Base-by-base conservation (phyloP, 768 basidiomycete genomes). In the Trametes coccinea region DNA sequence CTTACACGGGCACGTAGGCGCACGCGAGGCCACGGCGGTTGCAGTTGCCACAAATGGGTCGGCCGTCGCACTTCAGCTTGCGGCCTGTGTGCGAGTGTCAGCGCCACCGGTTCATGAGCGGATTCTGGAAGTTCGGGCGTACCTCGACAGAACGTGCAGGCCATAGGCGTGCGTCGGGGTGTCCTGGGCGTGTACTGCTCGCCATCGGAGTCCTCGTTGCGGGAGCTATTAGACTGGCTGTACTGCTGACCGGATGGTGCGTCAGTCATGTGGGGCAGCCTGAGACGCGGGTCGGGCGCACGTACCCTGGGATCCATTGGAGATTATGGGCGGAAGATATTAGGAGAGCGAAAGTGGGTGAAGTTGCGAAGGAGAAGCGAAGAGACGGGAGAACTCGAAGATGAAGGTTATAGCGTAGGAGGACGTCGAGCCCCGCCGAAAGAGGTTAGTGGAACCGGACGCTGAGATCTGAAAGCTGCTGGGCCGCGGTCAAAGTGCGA, bases 61-160 rank as follows among this genome's bases (percentile, higher is more conserved):
- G 80, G 53, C 89, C 89, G 66, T 89, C 87, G 69, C 89, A 90
- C 73, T 89, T 90, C 56, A 90, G 71, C 72, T 89, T 89, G 61
- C 88, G 79, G 5, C 84, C 88, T 89, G n/a, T 11, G 16, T 13
- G 14, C 4, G 11, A 10, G 11, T 5, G 47, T 29, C 29, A 10
- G 29, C 4, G 30, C 9, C 65, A 34, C 50, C 44, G 10, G 45
- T 16, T 39, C 0, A 43, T 8, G n/a, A n/a, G 14, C n/a, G 13
- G 14, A n/a, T n/a, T 43, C n/a, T 43, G 41, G 41, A 33, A 44
- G 64, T 27, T 30, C 27, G 48, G n/a, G 60, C 73, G 58, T 65
- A 86, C 88, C 85, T 72, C 89, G 77, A 71, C 89, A 90, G 68
- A 90, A 90, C 56, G 82, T 80, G 68, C 89, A 90, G 6, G 89